Evolutionary conservation across 2,329 filamentous ascomycete genomes (phyloP), one percentile per base, ranked within the genome.

Genomic region (Tolypocladium album): DNA sequence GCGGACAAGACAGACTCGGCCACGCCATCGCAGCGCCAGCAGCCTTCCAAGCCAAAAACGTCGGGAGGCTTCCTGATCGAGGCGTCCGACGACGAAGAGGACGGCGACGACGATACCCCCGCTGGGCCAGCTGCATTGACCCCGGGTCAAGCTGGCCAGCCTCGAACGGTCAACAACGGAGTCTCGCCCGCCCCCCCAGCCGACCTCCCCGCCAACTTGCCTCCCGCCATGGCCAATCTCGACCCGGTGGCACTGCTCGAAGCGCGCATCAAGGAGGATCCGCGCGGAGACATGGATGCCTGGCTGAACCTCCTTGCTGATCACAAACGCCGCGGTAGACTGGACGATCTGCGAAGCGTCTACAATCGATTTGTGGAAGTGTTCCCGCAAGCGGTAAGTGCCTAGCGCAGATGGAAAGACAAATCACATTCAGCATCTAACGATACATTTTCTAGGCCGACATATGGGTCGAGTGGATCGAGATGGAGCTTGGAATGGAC

Each of bases 271-370:
- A 88, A 88, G 71, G 90, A 97, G 69, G 94, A 99, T 70, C 90
- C 93, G 20, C 89, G 91, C 68, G 94, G 93, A 69, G 92, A 97
- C 67, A 85, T 94, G 74, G 89, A 94, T 71, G 91, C 93, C 39
- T 99, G 94, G 94, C 78, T 95, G 68, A 83, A 84, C 65, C 81
- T 99, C 70, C 93, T 99, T 71, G 83, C 84, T 65, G 91, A 97
- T 71, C 85, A 96, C 73, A 88, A 88, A 67, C 87, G 84, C 68
- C 89, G 88, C 68, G 89, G 89, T 75, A 90, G 92, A 73, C 77
- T 92, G 63, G 90, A 96, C 62, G 88, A 93, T 68, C 85, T 89
- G 36, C 86, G 93, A 64, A 84, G 81, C 61, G 85, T 88, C 20
- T 99, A 94, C 70, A 88, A 94, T 64, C 85, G 91, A 43, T 97